Conservation (phyloP, 1,284 basidiomycete genomes). For the Sanghuangporus sanghuang region DNA sequence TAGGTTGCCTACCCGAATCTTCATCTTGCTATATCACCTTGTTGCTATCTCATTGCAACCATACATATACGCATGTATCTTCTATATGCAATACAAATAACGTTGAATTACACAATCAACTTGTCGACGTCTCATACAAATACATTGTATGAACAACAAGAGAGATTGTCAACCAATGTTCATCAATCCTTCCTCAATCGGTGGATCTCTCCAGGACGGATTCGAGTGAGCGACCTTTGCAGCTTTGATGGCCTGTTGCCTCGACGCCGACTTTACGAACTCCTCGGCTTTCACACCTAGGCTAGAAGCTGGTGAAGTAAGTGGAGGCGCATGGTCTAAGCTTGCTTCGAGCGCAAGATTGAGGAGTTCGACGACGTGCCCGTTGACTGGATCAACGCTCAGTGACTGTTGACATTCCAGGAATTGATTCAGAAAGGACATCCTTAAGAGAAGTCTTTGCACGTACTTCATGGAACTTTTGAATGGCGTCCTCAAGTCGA, state of each 20-base stretch:
- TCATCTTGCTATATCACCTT: no score
- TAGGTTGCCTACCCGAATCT: no score
- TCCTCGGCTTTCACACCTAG: background rate
- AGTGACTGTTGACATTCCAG: slow-evolving; percentile 51
- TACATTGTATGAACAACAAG: background rate
- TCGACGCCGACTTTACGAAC: background rate
- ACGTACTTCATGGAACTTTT: slow-evolving; percentile 82
- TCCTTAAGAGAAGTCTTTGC: background rate
- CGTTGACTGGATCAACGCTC: slow-evolving; percentile 81
- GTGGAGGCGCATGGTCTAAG: background rate
- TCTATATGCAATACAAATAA: no score
- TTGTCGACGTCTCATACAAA: background rate
- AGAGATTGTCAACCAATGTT: no score
- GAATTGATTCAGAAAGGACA: background rate
- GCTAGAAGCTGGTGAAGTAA: background rate
- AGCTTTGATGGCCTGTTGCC: background rate
- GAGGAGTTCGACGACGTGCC: slow-evolving; percentile 79
- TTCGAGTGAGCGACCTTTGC: background rate
- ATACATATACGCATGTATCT: no score
- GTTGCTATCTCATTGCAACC: no score
- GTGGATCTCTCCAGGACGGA: background rate
- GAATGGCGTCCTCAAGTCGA: slow-evolving; percentile 73
- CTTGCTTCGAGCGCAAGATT: slow-evolving; percentile 71
- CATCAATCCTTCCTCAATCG: background rate
- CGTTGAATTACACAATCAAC: no score